Evolutionary conservation across 2,329 filamentous ascomycete species (phyloP).

Genomic region (Beauveria scarabaeidicola): DNA sequence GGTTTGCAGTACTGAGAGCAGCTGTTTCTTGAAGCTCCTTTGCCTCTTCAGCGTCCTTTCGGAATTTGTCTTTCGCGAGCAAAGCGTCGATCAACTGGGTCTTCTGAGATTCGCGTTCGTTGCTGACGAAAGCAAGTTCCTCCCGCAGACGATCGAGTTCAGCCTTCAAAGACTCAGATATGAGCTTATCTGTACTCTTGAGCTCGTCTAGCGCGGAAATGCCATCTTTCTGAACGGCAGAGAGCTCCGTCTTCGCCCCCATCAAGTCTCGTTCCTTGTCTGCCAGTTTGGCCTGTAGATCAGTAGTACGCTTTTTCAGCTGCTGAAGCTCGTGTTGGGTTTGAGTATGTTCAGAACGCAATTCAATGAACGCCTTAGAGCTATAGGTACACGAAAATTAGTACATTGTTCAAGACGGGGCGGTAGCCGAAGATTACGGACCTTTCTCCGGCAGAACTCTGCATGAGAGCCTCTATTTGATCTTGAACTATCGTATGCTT

Average conservation of each 20-base stretch:
- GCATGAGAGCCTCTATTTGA: slow-evolving; percentile 47
- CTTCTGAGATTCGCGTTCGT: slow-evolving; percentile 49
- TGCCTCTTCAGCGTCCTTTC: slow-evolving; percentile 43
- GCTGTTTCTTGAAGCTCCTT: slow-evolving; percentile 32
- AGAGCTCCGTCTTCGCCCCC: slow-evolving; percentile 43
- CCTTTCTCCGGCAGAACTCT: slow-evolving; percentile 45
- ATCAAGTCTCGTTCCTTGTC: slow-evolving; percentile 49
- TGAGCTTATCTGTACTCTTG: slow-evolving; percentile 50
- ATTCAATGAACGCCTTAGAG: slow-evolving; percentile 42
- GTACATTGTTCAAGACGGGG: slow-evolving; percentile 12
- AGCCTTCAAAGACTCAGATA: slow-evolving; percentile 48
- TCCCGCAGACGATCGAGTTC: slow-evolving; percentile 49
- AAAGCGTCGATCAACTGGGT: slow-evolving; percentile 52
- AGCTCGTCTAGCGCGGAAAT: slow-evolving; percentile 47
- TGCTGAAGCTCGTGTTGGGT: slow-evolving; percentile 39
- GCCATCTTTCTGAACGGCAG: slow-evolving; percentile 45
- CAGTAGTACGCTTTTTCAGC: slow-evolving; percentile 32
- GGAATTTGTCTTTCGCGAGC: slow-evolving; percentile 51
- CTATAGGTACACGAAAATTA: slow-evolving; percentile 38
- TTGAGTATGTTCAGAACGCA: slow-evolving; percentile 40
- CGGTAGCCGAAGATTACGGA: slow-evolving; percentile 32
- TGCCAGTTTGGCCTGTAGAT: slow-evolving; percentile 39
- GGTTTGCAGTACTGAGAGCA: slow-evolving; percentile 26
- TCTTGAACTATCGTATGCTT: slow-evolving; percentile 49
- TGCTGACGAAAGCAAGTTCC: slow-evolving; percentile 38